Conservation (phyloP, 1,284 basidiomycete species). For the Cryptococcus jaspeensis region DNA sequence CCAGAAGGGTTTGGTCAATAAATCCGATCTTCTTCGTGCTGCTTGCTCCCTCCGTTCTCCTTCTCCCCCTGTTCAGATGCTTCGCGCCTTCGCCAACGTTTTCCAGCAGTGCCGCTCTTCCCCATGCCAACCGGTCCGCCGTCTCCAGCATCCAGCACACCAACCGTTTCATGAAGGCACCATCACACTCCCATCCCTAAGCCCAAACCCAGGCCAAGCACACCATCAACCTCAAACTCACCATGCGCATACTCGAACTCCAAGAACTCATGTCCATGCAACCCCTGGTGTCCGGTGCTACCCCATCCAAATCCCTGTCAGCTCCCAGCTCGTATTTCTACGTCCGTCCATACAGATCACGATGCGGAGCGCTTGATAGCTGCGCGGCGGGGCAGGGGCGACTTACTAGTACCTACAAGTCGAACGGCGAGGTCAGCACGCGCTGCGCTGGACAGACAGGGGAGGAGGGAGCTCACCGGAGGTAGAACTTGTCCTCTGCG, state of each 20-base stretch:
- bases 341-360: not conserved
- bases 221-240: conserved; percentile 18
- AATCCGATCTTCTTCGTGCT: not conserved
- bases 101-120: not conserved
- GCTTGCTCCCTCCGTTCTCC: not conserved
- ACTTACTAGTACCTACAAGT: conserved; percentile 75
- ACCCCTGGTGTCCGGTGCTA: conserved; percentile 91
- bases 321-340: conserved; percentile 1
- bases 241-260: conserved; percentile 97
- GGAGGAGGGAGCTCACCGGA: conserved; percentile 61
- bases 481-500: conserved; percentile 71
- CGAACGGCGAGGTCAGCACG: conserved; percentile 13
- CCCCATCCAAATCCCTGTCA: conserved; percentile 12
- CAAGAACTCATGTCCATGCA: conserved; percentile 95
- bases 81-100: not conserved
- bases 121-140: not conserved
- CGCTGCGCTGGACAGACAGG: not conserved
- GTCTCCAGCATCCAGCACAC: too few relatives aligned
- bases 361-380: not conserved
- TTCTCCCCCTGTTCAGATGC: not conserved
- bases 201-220: not conserved
- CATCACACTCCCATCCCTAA: not conserved
- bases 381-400: not conserved
- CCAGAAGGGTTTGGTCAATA: not conserved
- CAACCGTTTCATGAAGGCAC: too few relatives aligned